Percentiles rank a stretch among this genome's conserved stretches.
Conservation (phyloP, 805 yeast genomes). For the Saccharomycopsis guyanensis region DNA sequence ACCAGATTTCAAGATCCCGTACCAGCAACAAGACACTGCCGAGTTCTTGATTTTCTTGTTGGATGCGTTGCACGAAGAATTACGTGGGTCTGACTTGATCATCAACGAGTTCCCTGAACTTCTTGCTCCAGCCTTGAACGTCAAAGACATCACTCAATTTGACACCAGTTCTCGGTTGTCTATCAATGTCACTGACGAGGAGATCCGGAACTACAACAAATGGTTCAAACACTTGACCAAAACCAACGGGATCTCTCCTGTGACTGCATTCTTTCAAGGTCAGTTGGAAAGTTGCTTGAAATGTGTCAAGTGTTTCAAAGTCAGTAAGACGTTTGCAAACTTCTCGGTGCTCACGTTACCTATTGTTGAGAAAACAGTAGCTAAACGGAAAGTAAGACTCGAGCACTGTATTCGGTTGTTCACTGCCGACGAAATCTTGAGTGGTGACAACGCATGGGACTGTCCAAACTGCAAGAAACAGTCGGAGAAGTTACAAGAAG, state of each 20-base stretch:
- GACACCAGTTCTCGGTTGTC: constrained; percentile 27
- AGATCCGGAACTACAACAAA: constrained; percentile 36
- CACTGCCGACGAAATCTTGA: constrained; percentile 54
- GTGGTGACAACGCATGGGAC: constrained; percentile 76
- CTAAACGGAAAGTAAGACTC: constrained; percentile 33
- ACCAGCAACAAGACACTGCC: constrained; percentile 77
- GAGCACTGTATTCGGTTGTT: constrained; percentile 59
- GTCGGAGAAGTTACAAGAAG: constrained; percentile 19
- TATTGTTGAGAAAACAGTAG: constrained; percentile 38
- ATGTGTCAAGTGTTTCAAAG: constrained; percentile 59
- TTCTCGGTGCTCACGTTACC: constrained; percentile 59
- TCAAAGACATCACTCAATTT: constrained; percentile 26
- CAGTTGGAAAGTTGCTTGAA: constrained; percentile 57
- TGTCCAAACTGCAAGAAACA: constrained; percentile 60
- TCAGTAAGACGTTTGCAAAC: constrained; percentile 51
- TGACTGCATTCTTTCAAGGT: constrained; percentile 62
- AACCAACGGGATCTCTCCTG: constrained; percentile 58
- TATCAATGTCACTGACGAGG: constrained; percentile 32
- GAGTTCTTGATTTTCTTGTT: constrained; percentile 62
- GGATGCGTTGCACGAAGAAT: constrained; percentile 63
- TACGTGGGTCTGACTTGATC: constrained; percentile 33
- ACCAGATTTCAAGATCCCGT: constrained; percentile 63
- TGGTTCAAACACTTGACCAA: constrained; percentile 51
- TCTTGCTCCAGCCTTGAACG: constrained; percentile 16
- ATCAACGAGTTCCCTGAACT: constrained; percentile 33